Evolutionary conservation across 306 rosid genomes (phyloP), one percentile per base, ranked within the genome.

Genomic region (Argentina anserina): DNA sequence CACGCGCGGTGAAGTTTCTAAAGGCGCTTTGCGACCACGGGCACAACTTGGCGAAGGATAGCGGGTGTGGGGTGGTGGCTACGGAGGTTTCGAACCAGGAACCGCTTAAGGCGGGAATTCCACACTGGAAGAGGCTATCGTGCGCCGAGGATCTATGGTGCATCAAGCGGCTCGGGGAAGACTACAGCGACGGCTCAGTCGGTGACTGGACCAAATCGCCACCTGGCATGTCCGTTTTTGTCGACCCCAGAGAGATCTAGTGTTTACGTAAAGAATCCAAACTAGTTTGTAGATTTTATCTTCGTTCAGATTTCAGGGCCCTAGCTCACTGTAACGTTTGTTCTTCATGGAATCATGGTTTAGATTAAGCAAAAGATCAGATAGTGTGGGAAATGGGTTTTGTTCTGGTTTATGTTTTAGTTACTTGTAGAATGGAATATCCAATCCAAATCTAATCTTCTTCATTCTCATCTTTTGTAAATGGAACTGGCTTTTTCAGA

Each of bases 191-290:
- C 49, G 96, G 91, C 46, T 84, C 96, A 5, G 80, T 94, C 17
- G 98, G 97, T 79, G 99, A 94, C 82, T 94, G 99, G 99, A 89
- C 99, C 23, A 94, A 94, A 60, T 89, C 97, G 17, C 76, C 80
- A 2, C 88, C 97, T 13, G 96, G 84, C 46, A 18, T 47, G 77
- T 89, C 99, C 61, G 88, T 94, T 81, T 94, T 94, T 76, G 96
- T 94, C 76, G 99, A 94, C 74, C 99, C 99, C 1, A 89, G 99
- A 76, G 99, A 94, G 77, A 6, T 94, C 76, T 94, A 77, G 21
- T 88, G 72, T n/a, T 31, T 66, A 37, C 31, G 61, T 39, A 64
- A 39, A 60, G 71, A 79, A 73, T 73, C 49, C 29, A 9, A 73
- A 36, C 33, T 73, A 39, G 40, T 23, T 7, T 64, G 55, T 12